Evolutionary conservation across 257 asterid genomes (phyloP).

Genomic region (Datura wrightii): DNA sequence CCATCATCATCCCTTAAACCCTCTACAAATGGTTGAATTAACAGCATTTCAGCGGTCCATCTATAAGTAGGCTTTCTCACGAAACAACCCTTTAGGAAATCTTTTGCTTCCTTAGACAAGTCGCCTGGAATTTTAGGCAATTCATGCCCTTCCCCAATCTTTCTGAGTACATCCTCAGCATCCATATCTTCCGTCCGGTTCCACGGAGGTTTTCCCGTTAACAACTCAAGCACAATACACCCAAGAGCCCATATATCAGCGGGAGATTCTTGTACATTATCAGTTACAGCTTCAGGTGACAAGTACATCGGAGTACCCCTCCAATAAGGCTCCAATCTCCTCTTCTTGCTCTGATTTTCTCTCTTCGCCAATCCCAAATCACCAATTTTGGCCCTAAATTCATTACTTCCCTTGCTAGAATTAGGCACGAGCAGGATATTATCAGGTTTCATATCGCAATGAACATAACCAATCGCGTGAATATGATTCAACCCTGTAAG

Average conservation of each 20-base stretch:
- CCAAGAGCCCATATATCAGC: constrained; percentile 91
- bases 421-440: constrained; percentile 61
- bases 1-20: constrained; percentile 50
- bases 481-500: constrained; percentile 68
- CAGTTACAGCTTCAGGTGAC: constrained; percentile 77
- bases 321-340: constrained; percentile 72
- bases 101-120: constrained; percentile 67
- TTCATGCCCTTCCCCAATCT: constrained; percentile 55
- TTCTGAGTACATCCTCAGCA: constrained; percentile 55
- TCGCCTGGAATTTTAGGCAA: constrained; percentile 57
- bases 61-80: constrained; percentile 71
- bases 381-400: constrained; percentile 69
- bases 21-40: constrained; percentile 66
- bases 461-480: constrained; percentile 75
- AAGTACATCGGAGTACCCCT: constrained; percentile 83
- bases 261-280: constrained; percentile 65
- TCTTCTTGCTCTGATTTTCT: constrained; percentile 65
- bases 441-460: constrained; percentile 92
- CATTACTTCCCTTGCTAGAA: constrained; percentile 20
- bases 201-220: constrained; percentile 80
- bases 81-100: constrained; percentile 78
- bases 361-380: constrained; percentile 89
- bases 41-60: constrained; percentile 79
- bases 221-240: constrained; percentile 80
- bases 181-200: constrained; percentile 38